A percentile compares a stretch with the other conserved stretches of the same genome.
Evolutionary conservation across 305 asterid genomes (phyloP).

Genomic region (Galium porrigens): DNA sequence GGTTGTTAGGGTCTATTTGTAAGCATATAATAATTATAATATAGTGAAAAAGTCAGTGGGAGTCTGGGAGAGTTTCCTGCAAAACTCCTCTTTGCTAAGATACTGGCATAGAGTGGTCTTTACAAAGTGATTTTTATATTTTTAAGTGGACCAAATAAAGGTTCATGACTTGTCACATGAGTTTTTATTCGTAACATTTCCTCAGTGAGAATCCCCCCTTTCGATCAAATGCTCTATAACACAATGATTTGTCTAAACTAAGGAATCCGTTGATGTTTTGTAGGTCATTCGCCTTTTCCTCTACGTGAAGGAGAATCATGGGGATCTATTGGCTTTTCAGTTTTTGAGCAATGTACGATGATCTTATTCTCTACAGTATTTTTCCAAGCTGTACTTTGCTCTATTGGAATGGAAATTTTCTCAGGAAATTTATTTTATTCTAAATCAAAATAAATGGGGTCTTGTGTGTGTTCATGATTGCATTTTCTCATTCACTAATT

Average conservation of each 20-base stretch:
- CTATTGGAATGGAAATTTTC: background rate
- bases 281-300: conserved; percentile 82
- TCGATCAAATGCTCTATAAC: conserved; percentile 3
- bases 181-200: background rate
- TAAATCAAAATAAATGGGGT: background rate
- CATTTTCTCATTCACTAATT: background rate
- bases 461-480: background rate
- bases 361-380: conserved; percentile 20
- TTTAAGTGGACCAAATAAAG: background rate
- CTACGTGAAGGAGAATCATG: conserved; percentile 74
- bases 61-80: background rate
- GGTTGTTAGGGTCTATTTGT: no score
- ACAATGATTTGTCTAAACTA: conserved; percentile 12
- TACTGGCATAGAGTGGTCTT: background rate
- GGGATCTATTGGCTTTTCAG: conserved; percentile 65
- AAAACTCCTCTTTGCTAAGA: background rate
- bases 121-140: background rate
- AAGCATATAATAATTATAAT: no score
- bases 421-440: background rate
- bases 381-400: background rate
- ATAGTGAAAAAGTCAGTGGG: no score
- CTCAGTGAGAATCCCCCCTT: background rate
- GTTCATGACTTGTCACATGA: background rate
- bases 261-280: conserved; percentile 12
- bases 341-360: conserved; percentile 81